Base-by-base conservation (phyloP, 2,329 filamentous ascomycete species). In the Neonectria hederae region DNA sequence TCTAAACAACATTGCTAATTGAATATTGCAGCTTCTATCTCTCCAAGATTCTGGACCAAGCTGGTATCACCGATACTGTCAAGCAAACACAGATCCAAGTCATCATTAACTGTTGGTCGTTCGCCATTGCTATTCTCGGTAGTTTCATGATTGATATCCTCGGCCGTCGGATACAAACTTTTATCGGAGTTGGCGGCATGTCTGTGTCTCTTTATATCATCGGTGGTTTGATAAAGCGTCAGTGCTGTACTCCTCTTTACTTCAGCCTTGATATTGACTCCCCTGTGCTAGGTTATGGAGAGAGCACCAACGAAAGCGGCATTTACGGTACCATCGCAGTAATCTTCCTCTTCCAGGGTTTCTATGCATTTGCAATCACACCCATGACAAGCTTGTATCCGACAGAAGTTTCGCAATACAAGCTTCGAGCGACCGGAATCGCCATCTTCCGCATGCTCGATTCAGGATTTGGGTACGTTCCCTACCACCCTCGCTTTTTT, bases 311-410 rank as follows among this genome's bases (percentile, higher is more conserved):
- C 63, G 75, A 71, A 7, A 76, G 78, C 6, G 80, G 76, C 6
- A 76, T 81, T 17, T 82, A 81, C 51, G 78, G 78, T 22, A 80
- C 78, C 2, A 77, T 79, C 21, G 75, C 76, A 0, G 66, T 76
- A 8, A 75, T 78, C 14, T 78, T 78, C 60, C 65, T 79, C 8
- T 78, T 77, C 64, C 76, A 76, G 28, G 77, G 73, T 3, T 73
- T 71, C 38, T 79, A 78, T 42, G 67, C 73, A 4, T 77, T 77
- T 43, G 69, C 74, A 2, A 75, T 78, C 28, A 79, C 76, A 3
- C 76, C 77, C 1, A 70, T 79, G 67, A 75, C 76, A 1, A 74
- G 72, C 30, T 51, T 78, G 26, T 79, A 78, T 48, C 75, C 76
- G 3, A 73, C 75, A 0, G 76, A 78, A 46, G 72, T 78, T 5